These are phyloP conservation scores for Senna siamea DNA, from an alignment of 306 rosid genomes.

Conservation along the genomic window DNA sequence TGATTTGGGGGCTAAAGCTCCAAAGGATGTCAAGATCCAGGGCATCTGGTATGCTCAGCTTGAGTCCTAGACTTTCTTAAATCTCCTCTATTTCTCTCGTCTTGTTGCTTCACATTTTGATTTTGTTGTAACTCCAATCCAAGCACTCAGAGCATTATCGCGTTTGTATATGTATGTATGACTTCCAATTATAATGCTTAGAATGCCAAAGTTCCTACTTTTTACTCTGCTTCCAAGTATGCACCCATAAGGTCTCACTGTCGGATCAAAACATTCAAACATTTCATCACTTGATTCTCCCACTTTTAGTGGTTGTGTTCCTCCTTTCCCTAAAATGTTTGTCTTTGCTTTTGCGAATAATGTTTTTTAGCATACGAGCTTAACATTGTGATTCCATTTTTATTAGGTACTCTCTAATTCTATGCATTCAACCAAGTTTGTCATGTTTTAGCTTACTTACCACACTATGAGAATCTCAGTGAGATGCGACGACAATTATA, in stretches of 20 bases:
- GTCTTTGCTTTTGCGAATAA: background rate
- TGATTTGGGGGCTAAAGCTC: slow-evolving; percentile 93
- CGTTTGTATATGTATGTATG: slow-evolving; percentile 48
- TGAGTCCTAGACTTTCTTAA: slow-evolving; percentile 52
- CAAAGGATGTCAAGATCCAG: slow-evolving; percentile 93
- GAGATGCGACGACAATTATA: too few relatives aligned
- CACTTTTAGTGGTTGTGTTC: background rate
- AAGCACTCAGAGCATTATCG: slow-evolving; percentile 35
- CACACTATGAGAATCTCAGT: too few relatives aligned
- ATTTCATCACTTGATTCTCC: background rate
- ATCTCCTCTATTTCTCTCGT: slow-evolving; percentile 11
- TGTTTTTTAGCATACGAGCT: background rate
- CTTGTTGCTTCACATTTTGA: slow-evolving; percentile 39
- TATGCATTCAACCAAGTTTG: background rate
- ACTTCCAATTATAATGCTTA: slow-evolving; percentile 39
- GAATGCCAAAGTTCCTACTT: slow-evolving; percentile 15
- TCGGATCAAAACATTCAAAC: too few relatives aligned
- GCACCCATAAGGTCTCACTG: too few relatives aligned
- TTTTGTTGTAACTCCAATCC: slow-evolving; percentile 49
- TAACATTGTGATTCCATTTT: background rate
- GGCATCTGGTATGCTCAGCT: slow-evolving; percentile 99
- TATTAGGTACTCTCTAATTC: background rate
- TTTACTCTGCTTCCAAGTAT: background rate
- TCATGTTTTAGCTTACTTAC: background rate
- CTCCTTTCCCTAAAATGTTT: background rate